A percentile compares a stretch with the other conserved stretches of the same genome.
These are phyloP conservation scores for Magnusiomyces magnusii DNA, from an alignment of 1,139 yeast genomes.

Conservation along the genomic window DNA sequence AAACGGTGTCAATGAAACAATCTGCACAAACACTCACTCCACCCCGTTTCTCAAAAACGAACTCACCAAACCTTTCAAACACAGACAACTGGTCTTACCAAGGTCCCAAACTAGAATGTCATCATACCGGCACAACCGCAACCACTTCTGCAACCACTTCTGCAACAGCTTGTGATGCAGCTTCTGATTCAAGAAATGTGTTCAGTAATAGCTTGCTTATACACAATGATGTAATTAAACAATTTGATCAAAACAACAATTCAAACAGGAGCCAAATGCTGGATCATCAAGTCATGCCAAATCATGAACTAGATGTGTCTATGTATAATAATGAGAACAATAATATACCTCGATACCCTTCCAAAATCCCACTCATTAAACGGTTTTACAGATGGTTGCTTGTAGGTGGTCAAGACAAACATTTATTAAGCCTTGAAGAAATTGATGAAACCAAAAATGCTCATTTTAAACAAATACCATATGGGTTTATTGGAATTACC, in stretches of 20 bases:
- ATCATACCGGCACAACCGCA: not conserved
- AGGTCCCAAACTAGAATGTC: not conserved
- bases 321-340: too few species aligned
- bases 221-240: too few species aligned
- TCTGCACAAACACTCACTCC: not conserved
- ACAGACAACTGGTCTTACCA: not conserved
- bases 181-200: too few species aligned
- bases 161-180: too few species aligned
- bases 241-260: too few species aligned
- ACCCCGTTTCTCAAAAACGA: too few species aligned
- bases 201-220: too few species aligned
- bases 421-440: not conserved
- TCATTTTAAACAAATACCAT: too few species aligned
- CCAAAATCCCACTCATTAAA: not conserved
- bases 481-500: not conserved
- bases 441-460: not conserved
- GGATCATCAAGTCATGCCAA: too few species aligned
- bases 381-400: slow-evolving; percentile 5
- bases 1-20: not conserved
- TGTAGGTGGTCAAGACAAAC: not conserved
- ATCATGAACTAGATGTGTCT: not conserved
- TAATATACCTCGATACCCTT: too few species aligned
- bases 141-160: too few species aligned
- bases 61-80: not conserved
- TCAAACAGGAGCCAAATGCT: too few species aligned